Conservation (phyloP, 495 filamentous ascomycete species). For the Hypoxylon crocopeplum region DNA sequence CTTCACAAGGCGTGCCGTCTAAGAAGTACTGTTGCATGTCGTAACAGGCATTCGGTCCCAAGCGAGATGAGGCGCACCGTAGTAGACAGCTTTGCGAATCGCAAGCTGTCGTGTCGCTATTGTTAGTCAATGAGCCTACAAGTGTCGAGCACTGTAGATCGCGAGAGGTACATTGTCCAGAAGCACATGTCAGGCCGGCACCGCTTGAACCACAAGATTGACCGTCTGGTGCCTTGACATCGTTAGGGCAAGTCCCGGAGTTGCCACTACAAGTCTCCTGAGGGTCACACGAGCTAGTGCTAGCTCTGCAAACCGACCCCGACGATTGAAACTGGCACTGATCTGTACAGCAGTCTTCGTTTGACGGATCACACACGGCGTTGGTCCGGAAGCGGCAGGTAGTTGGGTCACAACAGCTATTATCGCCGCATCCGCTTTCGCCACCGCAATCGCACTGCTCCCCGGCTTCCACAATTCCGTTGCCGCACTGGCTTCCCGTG, state of each 20-base stretch:
- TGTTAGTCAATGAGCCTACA: conserved; percentile 77
- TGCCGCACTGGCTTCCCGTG: conserved; percentile 86
- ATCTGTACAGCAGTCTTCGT: conserved; percentile 84
- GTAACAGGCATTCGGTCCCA: conserved; percentile 69
- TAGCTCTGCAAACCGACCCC: conserved; percentile 77
- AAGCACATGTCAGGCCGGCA: conserved; percentile 76
- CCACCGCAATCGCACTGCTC: conserved; percentile 98
- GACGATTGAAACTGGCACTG: conserved; percentile 74
- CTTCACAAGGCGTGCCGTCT: conserved; percentile 87
- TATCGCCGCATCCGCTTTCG: conserved; percentile 67
- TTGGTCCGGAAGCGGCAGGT: conserved; percentile 86
- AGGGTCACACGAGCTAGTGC: conserved; percentile 81
- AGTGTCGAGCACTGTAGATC: conserved; percentile 87
- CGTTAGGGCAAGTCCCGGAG: conserved; percentile 73
- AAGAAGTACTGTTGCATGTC: conserved; percentile 90
- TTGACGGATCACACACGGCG: conserved; percentile 85
- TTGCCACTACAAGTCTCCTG: conserved; percentile 81
- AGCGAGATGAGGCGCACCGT: conserved; percentile 74
- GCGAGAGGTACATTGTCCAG: conserved; percentile 93
- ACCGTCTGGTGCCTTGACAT: conserved; percentile 75
- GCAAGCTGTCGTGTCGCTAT: conserved; percentile 85
- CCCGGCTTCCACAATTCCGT: conserved; percentile 92
- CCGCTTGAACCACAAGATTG: conserved; percentile 63
- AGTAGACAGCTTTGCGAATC: conserved; percentile 73
- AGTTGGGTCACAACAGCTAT: conserved; percentile 81